Evolutionary conservation across 2,329 filamentous ascomycete species (phyloP), one percentile per base, ranked within the genome.

Genomic region (Phialocephala sp.): DNA sequence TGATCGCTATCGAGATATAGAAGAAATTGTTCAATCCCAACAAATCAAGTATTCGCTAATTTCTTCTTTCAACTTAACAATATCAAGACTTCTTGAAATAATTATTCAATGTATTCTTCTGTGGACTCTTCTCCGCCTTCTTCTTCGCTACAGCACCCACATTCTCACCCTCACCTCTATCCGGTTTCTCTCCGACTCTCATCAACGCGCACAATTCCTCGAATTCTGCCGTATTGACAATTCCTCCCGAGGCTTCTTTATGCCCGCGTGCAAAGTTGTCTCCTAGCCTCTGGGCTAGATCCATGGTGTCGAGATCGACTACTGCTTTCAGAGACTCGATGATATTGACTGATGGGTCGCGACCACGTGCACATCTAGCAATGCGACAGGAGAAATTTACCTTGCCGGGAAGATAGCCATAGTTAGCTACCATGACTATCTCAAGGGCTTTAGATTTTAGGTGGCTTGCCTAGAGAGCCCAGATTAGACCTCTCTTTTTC

Each of bases 381-480:
- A 91, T 78, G 1, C 89, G 83, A 68, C 89, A 91, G 1, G 86
- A 89, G 76, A 91, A 91, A 71, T 90, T 89, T 27, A 91, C 87
- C 74, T 85, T 83, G 1, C 80, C 87, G 0, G 84, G 82, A 0
- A 89, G 73, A 69, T 91, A 91, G 0, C 88, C 88, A 63, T 87
- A 84, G 63, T 91, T 91, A 0, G 88, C 89, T 4, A 88, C 87
- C 69, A 91, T 80, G 8, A 91, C 80, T 1, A 90, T 85, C 71
- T 90, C 84, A 1, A 91, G 79, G 62, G 83, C 84, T 57, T 83
- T 79, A 0, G 85, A 87, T 56, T 82, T 82, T 3, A 91, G 78
- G 68, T 86, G 81, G 0, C 86, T 85, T 0, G 88, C 84, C 72
- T 73, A 32, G 18, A 12, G 2, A 18, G 2, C 6, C 70, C n/a